phyloP scores from a whole-genome alignment of 768 basidiomycete species.

The Amanita pallidorosea region DNA sequence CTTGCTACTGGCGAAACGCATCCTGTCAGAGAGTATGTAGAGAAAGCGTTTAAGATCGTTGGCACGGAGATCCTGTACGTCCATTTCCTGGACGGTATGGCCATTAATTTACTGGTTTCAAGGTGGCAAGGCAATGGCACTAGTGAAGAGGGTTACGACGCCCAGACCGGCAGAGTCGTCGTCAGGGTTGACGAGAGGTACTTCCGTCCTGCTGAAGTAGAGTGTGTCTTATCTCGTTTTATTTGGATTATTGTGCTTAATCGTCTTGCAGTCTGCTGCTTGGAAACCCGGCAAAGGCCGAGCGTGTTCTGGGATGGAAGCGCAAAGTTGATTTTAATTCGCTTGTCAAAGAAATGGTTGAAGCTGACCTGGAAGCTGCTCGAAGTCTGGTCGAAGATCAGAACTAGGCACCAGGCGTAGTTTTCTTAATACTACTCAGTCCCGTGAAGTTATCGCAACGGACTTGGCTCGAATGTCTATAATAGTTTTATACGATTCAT shows the following conservation, averaged over 20 bases:
- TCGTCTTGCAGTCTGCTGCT: constrained; percentile 51
- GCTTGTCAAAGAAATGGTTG: constrained; percentile 90
- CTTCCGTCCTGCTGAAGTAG: constrained; percentile 95
- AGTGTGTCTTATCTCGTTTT: constrained; percentile 38
- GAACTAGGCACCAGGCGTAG: constrained; percentile 33
- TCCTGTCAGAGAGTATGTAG: constrained; percentile 85
- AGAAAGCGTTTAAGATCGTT: constrained; percentile 69
- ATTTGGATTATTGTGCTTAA: background rate
- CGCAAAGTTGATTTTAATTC: constrained; percentile 74
- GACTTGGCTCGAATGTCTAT: background rate
- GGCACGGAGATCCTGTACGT: constrained; percentile 53
- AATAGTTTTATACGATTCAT: background rate
- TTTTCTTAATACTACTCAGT: background rate
- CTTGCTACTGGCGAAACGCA: constrained; percentile 96
- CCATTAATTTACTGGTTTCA: constrained; percentile 1
- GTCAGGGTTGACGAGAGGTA: constrained; percentile 83
- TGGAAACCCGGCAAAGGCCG: constrained; percentile 87
- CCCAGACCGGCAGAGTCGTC: constrained; percentile 55
- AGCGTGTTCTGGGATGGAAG: constrained; percentile 83
- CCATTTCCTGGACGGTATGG: background rate
- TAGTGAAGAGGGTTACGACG: constrained; percentile 67
- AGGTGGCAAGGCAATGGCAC: constrained; percentile 77
- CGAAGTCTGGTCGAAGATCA: constrained; percentile 74
- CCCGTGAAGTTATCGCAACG: background rate
- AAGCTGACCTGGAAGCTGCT: constrained; percentile 65